These are phyloP conservation scores for Celoporthe dispersa DNA, from an alignment of 2,329 filamentous ascomycete species.

Conservation along the genomic window DNA sequence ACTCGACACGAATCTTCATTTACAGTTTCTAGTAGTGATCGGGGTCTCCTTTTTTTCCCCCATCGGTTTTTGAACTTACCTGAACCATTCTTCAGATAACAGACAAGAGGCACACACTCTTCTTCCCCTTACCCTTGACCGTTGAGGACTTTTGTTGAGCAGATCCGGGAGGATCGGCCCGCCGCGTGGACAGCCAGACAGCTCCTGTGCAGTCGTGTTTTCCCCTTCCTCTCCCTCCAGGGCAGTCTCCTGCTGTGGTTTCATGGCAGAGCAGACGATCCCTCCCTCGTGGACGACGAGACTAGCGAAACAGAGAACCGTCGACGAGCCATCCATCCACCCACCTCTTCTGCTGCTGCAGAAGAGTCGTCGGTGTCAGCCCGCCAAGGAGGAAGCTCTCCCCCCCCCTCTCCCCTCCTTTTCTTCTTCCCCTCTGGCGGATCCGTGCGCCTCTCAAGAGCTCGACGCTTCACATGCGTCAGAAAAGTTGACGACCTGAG, in stretches of 20 bases:
- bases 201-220: neutral
- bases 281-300: neutral
- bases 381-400: neutral
- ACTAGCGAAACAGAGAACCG: neutral
- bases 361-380: neutral
- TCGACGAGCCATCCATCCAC: neutral
- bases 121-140: neutral
- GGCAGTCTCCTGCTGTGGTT: neutral
- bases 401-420: neutral
- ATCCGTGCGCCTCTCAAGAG: neutral
- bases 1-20: conserved; percentile 7
- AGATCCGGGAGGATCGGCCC: conserved; percentile 1
- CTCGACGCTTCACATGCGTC: conserved; percentile 25
- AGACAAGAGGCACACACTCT: neutral
- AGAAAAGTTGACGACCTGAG: neutral
- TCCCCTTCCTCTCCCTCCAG: neutral
- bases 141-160: neutral
- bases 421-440: neutral
- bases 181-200: neutral
- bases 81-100: neutral
- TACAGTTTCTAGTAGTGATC: neutral
- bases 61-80: neutral
- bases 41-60: neutral
- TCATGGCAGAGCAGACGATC: neutral
- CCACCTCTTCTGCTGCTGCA: neutral